A percentile compares a stretch with the other conserved stretches of the same genome.
phyloP scores from a whole-genome alignment of 805 yeast species.

The Candida quercuum region DNA sequence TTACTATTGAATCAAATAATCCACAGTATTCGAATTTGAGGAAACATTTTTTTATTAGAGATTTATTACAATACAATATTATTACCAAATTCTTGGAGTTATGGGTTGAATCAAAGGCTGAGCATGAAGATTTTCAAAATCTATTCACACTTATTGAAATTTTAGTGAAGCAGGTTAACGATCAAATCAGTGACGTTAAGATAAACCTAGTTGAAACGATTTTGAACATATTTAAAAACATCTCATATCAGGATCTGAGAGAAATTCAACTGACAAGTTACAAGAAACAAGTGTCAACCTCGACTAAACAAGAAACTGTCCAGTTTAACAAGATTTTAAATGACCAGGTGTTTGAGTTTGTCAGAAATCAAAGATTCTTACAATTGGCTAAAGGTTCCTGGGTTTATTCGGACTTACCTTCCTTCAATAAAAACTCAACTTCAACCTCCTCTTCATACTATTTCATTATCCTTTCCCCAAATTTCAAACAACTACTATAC shows the following conservation, averaged over 20 bases:
- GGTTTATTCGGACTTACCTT: slow-evolving; percentile 64
- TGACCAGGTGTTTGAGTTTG: slow-evolving; percentile 61
- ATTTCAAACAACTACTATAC: slow-evolving; percentile 53
- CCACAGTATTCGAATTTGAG: slow-evolving; percentile 33
- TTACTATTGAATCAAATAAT: slow-evolving; percentile 8
- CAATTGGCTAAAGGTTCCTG: slow-evolving; percentile 74
- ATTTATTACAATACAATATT: slow-evolving; percentile 47
- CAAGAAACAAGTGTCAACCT: slow-evolving; percentile 28
- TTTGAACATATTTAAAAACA: slow-evolving; percentile 34
- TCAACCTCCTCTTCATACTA: slow-evolving; percentile 34
- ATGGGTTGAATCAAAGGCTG: slow-evolving; percentile 63
- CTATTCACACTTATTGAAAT: slow-evolving; percentile 40
- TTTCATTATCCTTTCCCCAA: slow-evolving; percentile 62
- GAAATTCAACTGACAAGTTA: slow-evolving; percentile 43
- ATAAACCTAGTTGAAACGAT: slow-evolving; percentile 36
- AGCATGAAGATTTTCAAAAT: slow-evolving; percentile 44
- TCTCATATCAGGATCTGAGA: slow-evolving; percentile 47
- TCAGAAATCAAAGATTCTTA: slow-evolving; percentile 68
- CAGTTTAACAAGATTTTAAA: slow-evolving; percentile 46
- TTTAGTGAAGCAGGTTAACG: slow-evolving; percentile 26
- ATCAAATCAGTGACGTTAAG: slow-evolving; percentile 18
- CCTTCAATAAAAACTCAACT: slow-evolving; percentile 15
- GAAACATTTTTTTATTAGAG: slow-evolving; percentile 42
- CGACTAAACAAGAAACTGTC: slow-evolving; percentile 42
- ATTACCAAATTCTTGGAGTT: slow-evolving; percentile 53